phyloP scores from a whole-genome alignment of 2,329 filamentous ascomycete genomes.

The Chalaropsis ovoidea region DNA sequence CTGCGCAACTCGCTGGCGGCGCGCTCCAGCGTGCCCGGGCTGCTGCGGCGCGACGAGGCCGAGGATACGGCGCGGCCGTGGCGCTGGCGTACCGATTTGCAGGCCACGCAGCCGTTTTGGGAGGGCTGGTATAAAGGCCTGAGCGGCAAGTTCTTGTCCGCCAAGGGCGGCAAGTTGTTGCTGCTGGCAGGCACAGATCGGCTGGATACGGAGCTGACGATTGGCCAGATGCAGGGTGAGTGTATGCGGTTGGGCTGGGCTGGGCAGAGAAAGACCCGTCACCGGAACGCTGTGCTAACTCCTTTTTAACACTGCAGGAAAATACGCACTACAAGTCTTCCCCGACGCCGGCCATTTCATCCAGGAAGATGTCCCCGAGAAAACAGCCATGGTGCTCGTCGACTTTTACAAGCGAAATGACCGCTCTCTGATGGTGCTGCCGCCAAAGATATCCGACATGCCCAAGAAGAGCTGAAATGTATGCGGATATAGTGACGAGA shows the following conservation, averaged over 20 bases:
- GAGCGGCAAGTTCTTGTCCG: conserved; percentile 75
- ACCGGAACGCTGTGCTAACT: neutral
- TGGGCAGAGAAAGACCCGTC: neutral
- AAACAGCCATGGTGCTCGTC: conserved; percentile 71
- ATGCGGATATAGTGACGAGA: neutral
- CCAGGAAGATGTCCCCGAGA: conserved; percentile 87
- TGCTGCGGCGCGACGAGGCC: conserved; percentile 48
- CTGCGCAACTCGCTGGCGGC: conserved; percentile 77
- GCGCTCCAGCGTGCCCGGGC: conserved; percentile 71
- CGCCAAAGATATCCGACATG: conserved; percentile 79
- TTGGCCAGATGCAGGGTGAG: conserved; percentile 91
- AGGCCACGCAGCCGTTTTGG: conserved; percentile 81
- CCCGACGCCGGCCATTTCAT: conserved; percentile 94
- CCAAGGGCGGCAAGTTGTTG: conserved; percentile 72
- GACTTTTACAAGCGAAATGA: conserved; percentile 94
- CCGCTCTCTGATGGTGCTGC: conserved; percentile 69
- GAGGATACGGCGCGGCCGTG: conserved; percentile 42
- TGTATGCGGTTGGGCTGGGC: neutral
- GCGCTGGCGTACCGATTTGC: conserved; percentile 79
- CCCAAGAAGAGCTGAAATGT: conserved; percentile 43
- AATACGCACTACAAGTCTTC: conserved; percentile 91
- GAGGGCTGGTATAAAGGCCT: conserved; percentile 85
- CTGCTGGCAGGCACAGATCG: conserved; percentile 82
- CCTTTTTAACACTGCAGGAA: conserved; percentile 42
- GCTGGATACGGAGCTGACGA: conserved; percentile 82